Conservation (phyloP, 345 rosid species). For the Cardamine resedifolia region DNA sequence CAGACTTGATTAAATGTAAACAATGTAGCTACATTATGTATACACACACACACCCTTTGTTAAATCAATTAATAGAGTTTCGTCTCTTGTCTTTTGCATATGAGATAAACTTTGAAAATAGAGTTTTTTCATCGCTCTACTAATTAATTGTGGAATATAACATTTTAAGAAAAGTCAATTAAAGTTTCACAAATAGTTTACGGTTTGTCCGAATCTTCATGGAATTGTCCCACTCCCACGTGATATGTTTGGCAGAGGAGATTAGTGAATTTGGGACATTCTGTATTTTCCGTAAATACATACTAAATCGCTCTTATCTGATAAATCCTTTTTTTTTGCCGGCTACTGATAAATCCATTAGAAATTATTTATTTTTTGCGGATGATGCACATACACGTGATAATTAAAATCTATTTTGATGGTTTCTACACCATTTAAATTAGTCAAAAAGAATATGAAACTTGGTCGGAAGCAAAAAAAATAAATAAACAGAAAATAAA, state of each 20-base stretch:
- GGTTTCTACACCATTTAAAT: neutral
- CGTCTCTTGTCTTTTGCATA: neutral
- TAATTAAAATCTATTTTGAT: neutral
- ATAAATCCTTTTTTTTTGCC: no score
- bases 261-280: neutral
- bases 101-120: neutral
- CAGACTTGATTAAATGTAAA: neutral
- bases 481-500: no score
- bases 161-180: neutral
- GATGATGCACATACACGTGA: neutral
- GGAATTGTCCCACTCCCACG: slow-evolving; percentile 4
- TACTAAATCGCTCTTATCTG: neutral
- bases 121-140: neutral
- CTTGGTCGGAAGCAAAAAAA: neutral
- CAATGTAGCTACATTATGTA: neutral
- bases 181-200: neutral
- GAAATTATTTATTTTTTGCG: no score
- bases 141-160: neutral
- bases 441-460: neutral
- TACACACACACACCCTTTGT: neutral
- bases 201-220: slow-evolving; percentile 6
- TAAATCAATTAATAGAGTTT: neutral
- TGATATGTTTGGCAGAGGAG: neutral
- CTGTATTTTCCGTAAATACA: neutral
- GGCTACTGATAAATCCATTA: no score